A percentile compares a stretch with the other conserved stretches of the same genome.
Evolutionary conservation across 2,329 filamentous ascomycete species (phyloP).

Genomic region (Gliomastix tumulicola): DNA sequence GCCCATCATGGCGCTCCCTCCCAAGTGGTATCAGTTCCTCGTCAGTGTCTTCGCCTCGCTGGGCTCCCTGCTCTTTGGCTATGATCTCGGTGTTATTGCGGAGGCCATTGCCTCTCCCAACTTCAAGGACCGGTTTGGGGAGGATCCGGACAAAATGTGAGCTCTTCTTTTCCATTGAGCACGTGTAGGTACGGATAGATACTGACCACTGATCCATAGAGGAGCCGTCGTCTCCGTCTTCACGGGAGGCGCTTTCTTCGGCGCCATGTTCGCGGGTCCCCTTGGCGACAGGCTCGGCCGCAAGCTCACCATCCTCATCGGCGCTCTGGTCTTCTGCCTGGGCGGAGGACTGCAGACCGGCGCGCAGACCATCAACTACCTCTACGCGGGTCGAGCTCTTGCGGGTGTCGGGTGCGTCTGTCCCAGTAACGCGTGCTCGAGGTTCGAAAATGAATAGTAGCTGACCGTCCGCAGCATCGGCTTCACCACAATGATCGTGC

Average conservation of each 20-base stretch:
- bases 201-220: slow-evolving; percentile 25
- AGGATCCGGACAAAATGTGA: slow-evolving; percentile 27
- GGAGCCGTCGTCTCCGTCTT: slow-evolving; percentile 66
- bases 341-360: slow-evolving; percentile 70
- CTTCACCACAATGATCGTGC: slow-evolving; percentile 28
- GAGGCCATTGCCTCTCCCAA: slow-evolving; percentile 7
- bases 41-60: slow-evolving; percentile 48
- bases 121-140: slow-evolving; percentile 3
- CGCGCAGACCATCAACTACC: slow-evolving; percentile 47
- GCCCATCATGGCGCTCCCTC: slow-evolving; percentile 29
- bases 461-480: slow-evolving; percentile 29
- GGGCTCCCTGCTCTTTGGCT: slow-evolving; percentile 47
- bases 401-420: slow-evolving; percentile 53
- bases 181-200: background rate
- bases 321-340: slow-evolving; percentile 63
- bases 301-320: slow-evolving; percentile 64
- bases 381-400: slow-evolving; percentile 64
- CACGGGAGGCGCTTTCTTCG: slow-evolving; percentile 70
- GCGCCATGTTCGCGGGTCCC: slow-evolving; percentile 57
- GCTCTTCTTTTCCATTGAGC: slow-evolving; percentile 4
- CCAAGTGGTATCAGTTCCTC: slow-evolving; percentile 41
- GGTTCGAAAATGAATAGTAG: background rate
- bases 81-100: slow-evolving; percentile 32
- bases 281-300: slow-evolving; percentile 59
- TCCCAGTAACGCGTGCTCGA: background rate